Conservation (phyloP, 257 asterid genomes). For the Solanum pimpinellifolium region DNA sequence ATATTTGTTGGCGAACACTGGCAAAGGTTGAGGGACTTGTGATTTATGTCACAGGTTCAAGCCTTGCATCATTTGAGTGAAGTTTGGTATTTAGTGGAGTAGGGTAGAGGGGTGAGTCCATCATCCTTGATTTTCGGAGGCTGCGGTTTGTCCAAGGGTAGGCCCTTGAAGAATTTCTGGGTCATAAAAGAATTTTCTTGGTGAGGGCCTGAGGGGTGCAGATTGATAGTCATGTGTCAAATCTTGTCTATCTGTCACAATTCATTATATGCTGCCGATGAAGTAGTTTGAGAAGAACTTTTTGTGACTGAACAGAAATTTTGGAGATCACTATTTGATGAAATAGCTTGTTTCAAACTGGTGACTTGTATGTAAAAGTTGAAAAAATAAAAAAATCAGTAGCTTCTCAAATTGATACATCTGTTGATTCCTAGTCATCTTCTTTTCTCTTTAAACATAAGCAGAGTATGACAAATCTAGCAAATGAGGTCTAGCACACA, state of each 20-base stretch:
- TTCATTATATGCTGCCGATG: neutral
- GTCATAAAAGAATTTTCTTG: neutral
- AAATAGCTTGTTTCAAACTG: neutral
- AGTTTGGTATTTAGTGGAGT: neutral
- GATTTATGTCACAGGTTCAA: neutral
- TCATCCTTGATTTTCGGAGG: neutral
- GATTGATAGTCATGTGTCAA: neutral
- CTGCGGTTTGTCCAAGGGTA: neutral
- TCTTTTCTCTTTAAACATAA: neutral
- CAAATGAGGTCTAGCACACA: neutral
- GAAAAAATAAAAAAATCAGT: neutral
- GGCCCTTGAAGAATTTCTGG: neutral
- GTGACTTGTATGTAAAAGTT: neutral
- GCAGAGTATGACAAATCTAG: neutral
- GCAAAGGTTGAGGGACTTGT: neutral
- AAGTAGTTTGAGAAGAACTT: neutral
- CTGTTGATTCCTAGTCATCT: neutral
- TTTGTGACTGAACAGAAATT: neutral
- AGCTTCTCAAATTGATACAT: neutral
- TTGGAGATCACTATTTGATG: neutral
- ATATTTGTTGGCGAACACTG: neutral
- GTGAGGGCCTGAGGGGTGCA: neutral
- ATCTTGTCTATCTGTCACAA: neutral
- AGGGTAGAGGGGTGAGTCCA: neutral
- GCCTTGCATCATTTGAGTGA: neutral